These are phyloP conservation scores for Acer negundo DNA, from an alignment of 345 rosid genomes.

Conservation along the genomic window DNA sequence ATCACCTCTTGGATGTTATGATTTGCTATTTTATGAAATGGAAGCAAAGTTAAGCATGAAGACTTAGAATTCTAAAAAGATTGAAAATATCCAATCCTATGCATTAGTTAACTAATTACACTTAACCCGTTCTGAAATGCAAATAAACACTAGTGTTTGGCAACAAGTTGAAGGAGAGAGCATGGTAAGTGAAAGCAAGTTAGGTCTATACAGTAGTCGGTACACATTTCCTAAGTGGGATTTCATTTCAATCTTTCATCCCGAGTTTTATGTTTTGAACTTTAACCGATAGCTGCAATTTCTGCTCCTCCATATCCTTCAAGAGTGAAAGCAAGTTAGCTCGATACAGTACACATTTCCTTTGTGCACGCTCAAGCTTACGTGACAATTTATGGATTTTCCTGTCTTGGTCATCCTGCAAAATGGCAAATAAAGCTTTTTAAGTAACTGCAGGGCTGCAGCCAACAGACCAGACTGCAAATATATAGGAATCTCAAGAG, in stretches of 20 bases:
- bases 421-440: conserved; percentile 3
- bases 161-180: background rate
- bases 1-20: background rate
- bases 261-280: conserved; percentile 43
- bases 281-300: conserved; percentile 46
- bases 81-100: background rate
- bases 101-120: background rate
- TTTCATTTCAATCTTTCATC: conserved; percentile 30
- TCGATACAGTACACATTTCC: conserved; percentile 50
- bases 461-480: background rate
- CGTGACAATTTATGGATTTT: conserved; percentile 42
- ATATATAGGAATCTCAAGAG: background rate
- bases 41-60: background rate
- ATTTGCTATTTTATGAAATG: background rate
- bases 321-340: conserved; percentile 54
- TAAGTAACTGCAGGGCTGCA: background rate
- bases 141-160: background rate
- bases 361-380: conserved; percentile 43
- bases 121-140: background rate
- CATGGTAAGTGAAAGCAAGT: conserved; percentile 40
- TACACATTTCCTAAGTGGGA: conserved; percentile 41
- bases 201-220: conserved; percentile 51
- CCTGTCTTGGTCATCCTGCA: conserved; percentile 52
- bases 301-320: conserved; percentile 55
- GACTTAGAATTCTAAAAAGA: background rate